Evolutionary conservation across 495 filamentous ascomycete species (phyloP), one percentile per base, ranked within the genome.

Genomic region (Clavariopsis aquatica): DNA sequence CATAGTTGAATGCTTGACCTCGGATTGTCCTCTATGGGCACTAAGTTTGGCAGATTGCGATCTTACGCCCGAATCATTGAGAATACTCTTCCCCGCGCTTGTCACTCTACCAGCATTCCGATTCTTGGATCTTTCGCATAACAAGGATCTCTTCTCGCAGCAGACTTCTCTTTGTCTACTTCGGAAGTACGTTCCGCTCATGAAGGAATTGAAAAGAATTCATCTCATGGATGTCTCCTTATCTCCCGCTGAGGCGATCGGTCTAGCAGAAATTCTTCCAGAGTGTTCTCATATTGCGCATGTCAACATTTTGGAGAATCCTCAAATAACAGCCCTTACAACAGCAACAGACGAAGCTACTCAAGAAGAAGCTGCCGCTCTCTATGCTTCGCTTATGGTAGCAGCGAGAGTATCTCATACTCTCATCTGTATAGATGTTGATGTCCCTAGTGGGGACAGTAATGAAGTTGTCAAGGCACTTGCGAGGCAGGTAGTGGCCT

Each of bases 121-220:
- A 38, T 95, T 96, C 63, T 84, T 98, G 60, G 94, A 98, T 71
- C 80, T 98, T 34, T 93, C 89, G 0, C 91, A 96, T 65, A 98
- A 98, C 67, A 88, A 81, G 17, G 86, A 83, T 22, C 80, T 98
- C 9, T 98, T 97, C 71, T 81, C 84, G 78, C 56, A 88, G 31
- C 87, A 90, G n/a, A 91, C 84, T 66, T 89, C 92, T 9, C 78
- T 97, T 47, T 81, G 82, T 9, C 76, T 89, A 1, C 83, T 98
- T 65, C 80, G 94, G 56, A 89, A 89, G 73, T 96, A 92, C 74
- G 77, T 98, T 43, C 91, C 93, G 1, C 88, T 90, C 66, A 83
- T 98, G 76, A 78, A 84, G n/a, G 79, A 78, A 9, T 75, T 98
- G 10, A 96, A 92, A 71, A 86, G 94, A 34, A 82, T 98, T 22